Evolutionary conservation across 176 grass and related monocot genomes (phyloP), one percentile per base, ranked within the genome.

Genomic region (Zoysia pacifica): DNA sequence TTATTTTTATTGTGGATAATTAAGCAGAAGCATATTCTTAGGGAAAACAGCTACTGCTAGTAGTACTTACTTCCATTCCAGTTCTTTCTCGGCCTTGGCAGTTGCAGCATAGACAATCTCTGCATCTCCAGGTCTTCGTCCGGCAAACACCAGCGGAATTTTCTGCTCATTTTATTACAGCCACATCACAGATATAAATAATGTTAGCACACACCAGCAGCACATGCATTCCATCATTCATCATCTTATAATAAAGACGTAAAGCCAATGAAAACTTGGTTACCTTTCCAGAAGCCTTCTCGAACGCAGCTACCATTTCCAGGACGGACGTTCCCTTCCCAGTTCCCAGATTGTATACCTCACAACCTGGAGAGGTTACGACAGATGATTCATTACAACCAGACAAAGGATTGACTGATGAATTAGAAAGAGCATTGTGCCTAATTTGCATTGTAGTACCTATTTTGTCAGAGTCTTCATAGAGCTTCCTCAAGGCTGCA

Each of bases 311-410:
- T 41, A 95, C 93, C 89, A 94, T 95, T 70, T 95, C 89, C 59
- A 95, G 76, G 39, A 95, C 93, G 2, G 93, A 95, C 12, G 93
- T 92, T 0, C 93, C 93, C 90, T 95, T 95, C 64, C 93, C 93
- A 11, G 93, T 95, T 3, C 90, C 93, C 48, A 95, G 87, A 55
- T 95, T 95, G 93, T 95, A 92, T 55, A 92, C 90, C 50, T 95
- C 87, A 62, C 93, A 95, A 0, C 93, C 93, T 95, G 72, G 12
- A 79, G 48, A 40, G 15, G 39, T 53, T 41, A 73, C 14, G 9
- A 52, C 53, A 6, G 2, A 28, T 12, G 38, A 78, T 56, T 40
- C 40, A 69, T 75, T 13, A 76, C 45, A 12, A 66, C 28, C 28
- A 28, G 28, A 28, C 28, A 28, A 28, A 28, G 28, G 28, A 28